Conservation (phyloP, 176 grass and related monocot species). For the Zea luxurians region DNA sequence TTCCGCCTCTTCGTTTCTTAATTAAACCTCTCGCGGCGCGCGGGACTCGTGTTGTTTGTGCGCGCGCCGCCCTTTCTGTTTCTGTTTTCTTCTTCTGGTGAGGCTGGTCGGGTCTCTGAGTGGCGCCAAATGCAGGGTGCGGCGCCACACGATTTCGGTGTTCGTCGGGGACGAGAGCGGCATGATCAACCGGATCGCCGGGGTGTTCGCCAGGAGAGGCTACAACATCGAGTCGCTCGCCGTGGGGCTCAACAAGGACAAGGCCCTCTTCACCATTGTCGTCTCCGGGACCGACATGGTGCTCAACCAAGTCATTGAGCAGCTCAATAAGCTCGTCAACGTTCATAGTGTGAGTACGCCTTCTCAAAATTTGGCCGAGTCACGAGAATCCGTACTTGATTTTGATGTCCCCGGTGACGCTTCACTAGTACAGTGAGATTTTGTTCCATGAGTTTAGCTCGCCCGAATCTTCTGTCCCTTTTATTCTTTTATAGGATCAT, state of each 20-base stretch:
- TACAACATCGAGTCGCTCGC: slow-evolving; percentile 98
- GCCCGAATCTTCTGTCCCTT: not conserved
- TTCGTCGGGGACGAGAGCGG: slow-evolving; percentile 98
- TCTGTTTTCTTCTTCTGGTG: not conserved
- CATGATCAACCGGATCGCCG: slow-evolving; percentile 96
- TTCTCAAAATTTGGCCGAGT: not conserved
- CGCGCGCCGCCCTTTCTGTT: not conserved
- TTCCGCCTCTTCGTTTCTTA: not conserved
- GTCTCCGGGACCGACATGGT: slow-evolving; percentile 79
- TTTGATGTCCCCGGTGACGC: not conserved
- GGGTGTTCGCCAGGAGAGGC: slow-evolving; percentile 89
- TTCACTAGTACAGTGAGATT: not conserved
- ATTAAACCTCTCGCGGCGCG: not conserved
- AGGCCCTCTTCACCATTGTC: slow-evolving; percentile 93
- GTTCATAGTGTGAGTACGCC: slow-evolving; percentile 58
- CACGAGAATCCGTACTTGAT: not conserved
- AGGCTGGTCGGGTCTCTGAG: not conserved
- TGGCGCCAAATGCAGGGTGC: slow-evolving; percentile 51
- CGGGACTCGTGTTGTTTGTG: not conserved
- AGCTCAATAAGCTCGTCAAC: slow-evolving; percentile 89
- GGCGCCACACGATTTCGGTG: slow-evolving; percentile 86
- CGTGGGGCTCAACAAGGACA: slow-evolving; percentile 96
- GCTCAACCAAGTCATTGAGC: slow-evolving; percentile 88
- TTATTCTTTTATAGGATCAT: not conserved
- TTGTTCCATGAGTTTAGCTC: not conserved